Percentiles rank a stretch among this genome's conserved stretches.
Evolutionary conservation across 139 green algal genomes (phyloP).

Genomic region (Chlorella sp.): DNA sequence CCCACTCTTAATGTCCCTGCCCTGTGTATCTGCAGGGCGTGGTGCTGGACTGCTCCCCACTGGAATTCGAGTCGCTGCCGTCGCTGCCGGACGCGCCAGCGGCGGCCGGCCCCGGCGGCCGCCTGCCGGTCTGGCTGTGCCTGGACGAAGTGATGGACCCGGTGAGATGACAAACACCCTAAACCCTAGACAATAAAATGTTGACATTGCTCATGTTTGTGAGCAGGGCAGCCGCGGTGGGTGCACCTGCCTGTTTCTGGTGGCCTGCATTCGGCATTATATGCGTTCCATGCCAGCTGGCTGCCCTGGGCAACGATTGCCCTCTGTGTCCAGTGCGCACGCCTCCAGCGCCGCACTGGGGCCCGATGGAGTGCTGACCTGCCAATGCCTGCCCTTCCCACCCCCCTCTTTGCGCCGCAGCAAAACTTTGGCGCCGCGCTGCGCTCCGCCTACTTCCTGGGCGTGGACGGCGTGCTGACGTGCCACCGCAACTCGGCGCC

Average conservation of each 20-base stretch:
- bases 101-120: not conserved
- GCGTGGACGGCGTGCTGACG: constrained; percentile 80
- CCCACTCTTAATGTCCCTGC: not conserved
- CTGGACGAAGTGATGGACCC: constrained; percentile 91
- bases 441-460: constrained; percentile 87
- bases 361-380: too few relatives aligned
- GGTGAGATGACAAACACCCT: constrained; percentile 51
- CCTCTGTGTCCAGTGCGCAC: too few relatives aligned
- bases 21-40: constrained; percentile 28
- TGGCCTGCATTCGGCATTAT: too few relatives aligned
- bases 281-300: too few relatives aligned
- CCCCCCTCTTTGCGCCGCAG: constrained; percentile 36
- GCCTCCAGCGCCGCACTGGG: too few relatives aligned
- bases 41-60: constrained; percentile 75
- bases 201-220: not conserved
- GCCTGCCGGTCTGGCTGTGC: constrained; percentile 80
- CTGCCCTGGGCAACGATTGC: too few relatives aligned
- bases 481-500: constrained; percentile 87
- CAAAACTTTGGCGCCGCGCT: constrained; percentile 95
- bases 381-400: too few relatives aligned
- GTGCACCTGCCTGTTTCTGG: too few relatives aligned
- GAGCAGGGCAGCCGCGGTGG: too few relatives aligned
- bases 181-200: not conserved
- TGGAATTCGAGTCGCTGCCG: constrained; percentile 71
- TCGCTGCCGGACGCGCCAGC: constrained; percentile 47